Evolutionary conservation across 495 filamentous ascomycete genomes (phyloP).

Genomic region (Penicillium canescens): DNA sequence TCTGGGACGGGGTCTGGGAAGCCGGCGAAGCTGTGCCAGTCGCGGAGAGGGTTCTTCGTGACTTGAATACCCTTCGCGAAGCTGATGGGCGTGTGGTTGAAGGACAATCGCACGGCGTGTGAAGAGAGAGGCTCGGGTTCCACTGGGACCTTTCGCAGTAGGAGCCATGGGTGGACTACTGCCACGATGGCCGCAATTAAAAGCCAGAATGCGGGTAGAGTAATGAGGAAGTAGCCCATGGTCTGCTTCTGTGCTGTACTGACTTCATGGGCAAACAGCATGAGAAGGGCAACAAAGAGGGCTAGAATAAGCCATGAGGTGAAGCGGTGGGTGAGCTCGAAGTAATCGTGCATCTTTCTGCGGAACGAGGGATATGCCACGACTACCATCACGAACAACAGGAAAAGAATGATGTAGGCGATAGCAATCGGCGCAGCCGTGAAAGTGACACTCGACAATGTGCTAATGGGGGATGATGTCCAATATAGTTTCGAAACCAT

Average conservation of each 20-base stretch:
- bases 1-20: slow-evolving; percentile 47
- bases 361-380: slow-evolving; percentile 53
- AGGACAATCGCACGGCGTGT: slow-evolving; percentile 69
- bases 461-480: slow-evolving; percentile 13
- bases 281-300: slow-evolving; percentile 57
- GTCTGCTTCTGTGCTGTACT: slow-evolving; percentile 19
- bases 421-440: slow-evolving; percentile 18
- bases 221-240: slow-evolving; percentile 38
- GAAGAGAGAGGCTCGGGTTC: slow-evolving; percentile 61
- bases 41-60: slow-evolving; percentile 53
- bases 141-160: slow-evolving; percentile 58
- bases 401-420: slow-evolving; percentile 20
- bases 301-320: slow-evolving; percentile 61
- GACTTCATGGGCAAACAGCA: slow-evolving; percentile 27
- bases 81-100: slow-evolving; percentile 48
- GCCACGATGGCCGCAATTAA: slow-evolving; percentile 58
- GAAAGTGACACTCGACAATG: slow-evolving; percentile 8
- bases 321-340: slow-evolving; percentile 68
- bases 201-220: slow-evolving; percentile 68
- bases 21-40: slow-evolving; percentile 74
- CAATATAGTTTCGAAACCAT: slow-evolving; percentile 39
- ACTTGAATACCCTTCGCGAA: slow-evolving; percentile 27
- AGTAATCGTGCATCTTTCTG: slow-evolving; percentile 58
- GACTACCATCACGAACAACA: slow-evolving; percentile 35
- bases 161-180: slow-evolving; percentile 67